Evolutionary conservation across 129 eudicot genomes (phyloP), one percentile per base, ranked within the genome.

Genomic region (Saposhnikovia divaricata): DNA sequence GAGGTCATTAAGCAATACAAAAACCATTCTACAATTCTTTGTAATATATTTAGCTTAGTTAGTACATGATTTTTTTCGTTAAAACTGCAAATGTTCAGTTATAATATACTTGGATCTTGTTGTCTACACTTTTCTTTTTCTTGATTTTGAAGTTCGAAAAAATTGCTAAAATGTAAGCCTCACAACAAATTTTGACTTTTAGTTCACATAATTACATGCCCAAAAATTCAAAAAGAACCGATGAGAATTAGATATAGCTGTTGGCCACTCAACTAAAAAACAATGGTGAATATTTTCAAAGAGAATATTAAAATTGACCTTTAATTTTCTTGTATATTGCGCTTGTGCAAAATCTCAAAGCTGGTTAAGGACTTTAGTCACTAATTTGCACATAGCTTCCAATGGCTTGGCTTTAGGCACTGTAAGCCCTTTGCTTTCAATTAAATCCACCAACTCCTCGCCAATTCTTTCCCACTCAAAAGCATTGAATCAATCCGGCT

Each of bases 401-500:
- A 85, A 55, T n/a, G 85, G 70, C 63, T 74, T 43, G 21, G 42
- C 78, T 45, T 85, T 85, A 3, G 88, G 88, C 74, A 82, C 74
- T 53, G 80, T 85, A 23, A 85, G 81, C 15, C 88, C 88, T 31
- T n/a, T 79, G 10, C 83, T 82, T n/a, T 81, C 88, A 25, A 76
- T 50, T 80, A 85, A 19, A 55, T 85, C 88, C 37, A 81, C 88
- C 47, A 74, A 8, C 42, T 85, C 82, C 9, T 81, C 85, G 28
- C 80, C 42, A 18, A 74, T 80, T 44, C 88, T 81, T 59, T 66
- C 78, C 88, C 85, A 87, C 1, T 87, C 90, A 79, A 85, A 85
- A 87, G 50, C 78, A 81, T 16, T 82, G 86, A 44, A 87, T 77
- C 76, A 87, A 37, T 11, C 83, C 47, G 4, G 77, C 91, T 66